These are phyloP conservation scores for Podaxis sp. DNA, from an alignment of 768 basidiomycete species.

Conservation along the genomic window DNA sequence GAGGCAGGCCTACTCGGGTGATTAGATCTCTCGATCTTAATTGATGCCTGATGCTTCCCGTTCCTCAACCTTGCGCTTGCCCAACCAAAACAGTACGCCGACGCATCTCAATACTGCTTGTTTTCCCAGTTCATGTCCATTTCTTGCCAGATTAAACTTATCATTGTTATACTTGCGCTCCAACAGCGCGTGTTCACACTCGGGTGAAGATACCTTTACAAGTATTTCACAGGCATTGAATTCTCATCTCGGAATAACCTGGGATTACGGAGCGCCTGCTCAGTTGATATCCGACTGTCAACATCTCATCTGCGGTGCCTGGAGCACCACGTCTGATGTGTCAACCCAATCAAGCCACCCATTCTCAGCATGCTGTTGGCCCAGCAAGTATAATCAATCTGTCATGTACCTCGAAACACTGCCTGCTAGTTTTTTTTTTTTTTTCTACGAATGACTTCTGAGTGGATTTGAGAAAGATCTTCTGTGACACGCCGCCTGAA, in stretches of 20 bases:
- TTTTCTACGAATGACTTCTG: not conserved
- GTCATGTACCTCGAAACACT: not conserved
- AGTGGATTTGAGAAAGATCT: not conserved
- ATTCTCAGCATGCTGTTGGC: not conserved
- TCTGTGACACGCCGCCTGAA: not conserved
- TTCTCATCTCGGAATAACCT: conserved; percentile 1
- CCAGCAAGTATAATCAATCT: not conserved
- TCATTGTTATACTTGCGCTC: not conserved
- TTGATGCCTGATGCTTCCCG: not conserved
- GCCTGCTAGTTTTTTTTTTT: not conserved
- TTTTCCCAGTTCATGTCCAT: not conserved
- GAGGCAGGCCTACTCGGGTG: not conserved
- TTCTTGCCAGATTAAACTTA: not conserved
- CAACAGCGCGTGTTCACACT: not conserved
- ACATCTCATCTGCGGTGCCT: conserved; percentile 2
- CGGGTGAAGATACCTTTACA: not conserved
- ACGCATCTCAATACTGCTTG: not conserved
- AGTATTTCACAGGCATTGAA: not conserved
- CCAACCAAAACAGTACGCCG: conserved; percentile 1
- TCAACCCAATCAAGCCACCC: not conserved
- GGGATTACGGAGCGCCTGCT: not conserved
- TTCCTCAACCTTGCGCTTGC: not conserved
- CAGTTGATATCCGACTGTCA: not conserved
- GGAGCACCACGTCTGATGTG: not conserved
- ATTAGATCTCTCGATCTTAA: not conserved